These are phyloP conservation scores for Pichia sporocuriosa DNA, from an alignment of 805 yeast species.

Conservation along the genomic window DNA sequence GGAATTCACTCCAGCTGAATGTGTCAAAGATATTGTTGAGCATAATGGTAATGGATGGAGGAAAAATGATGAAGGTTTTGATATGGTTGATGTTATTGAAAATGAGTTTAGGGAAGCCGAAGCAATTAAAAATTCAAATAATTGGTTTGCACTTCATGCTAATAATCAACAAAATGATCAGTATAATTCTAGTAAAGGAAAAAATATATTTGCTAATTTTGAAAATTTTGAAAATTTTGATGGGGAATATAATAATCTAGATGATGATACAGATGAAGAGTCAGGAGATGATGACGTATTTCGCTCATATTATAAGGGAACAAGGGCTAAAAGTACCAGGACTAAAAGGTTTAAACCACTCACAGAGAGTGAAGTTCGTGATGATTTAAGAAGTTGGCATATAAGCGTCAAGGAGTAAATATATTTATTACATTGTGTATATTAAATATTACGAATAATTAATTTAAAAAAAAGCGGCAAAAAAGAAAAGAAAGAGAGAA, in stretches of 20 bases:
- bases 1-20: conserved; percentile 60
- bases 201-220: conserved; percentile 11
- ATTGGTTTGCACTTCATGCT: background rate
- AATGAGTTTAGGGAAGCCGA: conserved; percentile 16
- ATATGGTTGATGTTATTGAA: conserved; percentile 32
- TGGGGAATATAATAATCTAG: conserved; percentile 1
- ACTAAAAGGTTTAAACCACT: conserved; percentile 19
- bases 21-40: conserved; percentile 66
- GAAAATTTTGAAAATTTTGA: background rate
- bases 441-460: no score
- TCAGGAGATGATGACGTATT: background rate
- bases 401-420: conserved; percentile 1
- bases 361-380: conserved; percentile 28
- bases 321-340: conserved; percentile 1
- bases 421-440: background rate
- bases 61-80: conserved; percentile 38
- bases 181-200: background rate
- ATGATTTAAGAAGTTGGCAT: conserved; percentile 38
- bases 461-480: no score
- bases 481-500: no score
- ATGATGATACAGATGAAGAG: background rate
- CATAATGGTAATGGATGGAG: conserved; percentile 65
- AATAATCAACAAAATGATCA: background rate
- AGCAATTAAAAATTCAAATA: background rate
- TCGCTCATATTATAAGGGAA: conserved; percentile 2